A percentile compares a stretch with the other conserved stretches of the same genome.
phyloP scores from a whole-genome alignment of 805 yeast genomes.

The Candida manassasensis region DNA sequence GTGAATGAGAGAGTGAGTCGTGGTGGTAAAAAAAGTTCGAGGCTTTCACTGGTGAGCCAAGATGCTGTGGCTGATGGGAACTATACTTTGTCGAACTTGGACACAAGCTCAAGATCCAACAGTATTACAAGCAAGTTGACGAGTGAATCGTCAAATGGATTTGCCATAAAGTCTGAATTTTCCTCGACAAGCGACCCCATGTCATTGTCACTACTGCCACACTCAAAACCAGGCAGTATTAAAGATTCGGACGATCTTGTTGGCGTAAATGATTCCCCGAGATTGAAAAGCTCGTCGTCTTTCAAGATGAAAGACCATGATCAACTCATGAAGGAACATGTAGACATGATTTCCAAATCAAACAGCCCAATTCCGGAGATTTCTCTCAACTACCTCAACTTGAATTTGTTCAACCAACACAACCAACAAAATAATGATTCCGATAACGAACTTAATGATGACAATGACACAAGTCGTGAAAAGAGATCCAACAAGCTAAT shows the following conservation, averaged over 20 bases:
- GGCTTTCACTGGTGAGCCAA: slow-evolving; percentile 4
- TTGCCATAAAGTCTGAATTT: neutral
- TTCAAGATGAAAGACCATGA: neutral
- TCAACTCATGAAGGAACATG: neutral
- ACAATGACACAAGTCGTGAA: neutral
- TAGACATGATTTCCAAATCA: neutral
- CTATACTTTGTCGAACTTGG: neutral
- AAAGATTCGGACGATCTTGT: neutral
- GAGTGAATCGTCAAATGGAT: neutral
- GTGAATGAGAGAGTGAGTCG: slow-evolving; percentile 52
- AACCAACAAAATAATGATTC: neutral
- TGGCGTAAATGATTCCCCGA: neutral
- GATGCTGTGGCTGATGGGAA: neutral
- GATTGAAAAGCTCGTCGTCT: neutral
- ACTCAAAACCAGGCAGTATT: neutral
- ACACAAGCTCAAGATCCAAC: neutral
- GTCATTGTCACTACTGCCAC: neutral
- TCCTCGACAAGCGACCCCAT: neutral
- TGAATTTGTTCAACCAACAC: slow-evolving; percentile 7
- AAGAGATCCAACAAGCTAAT: neutral
- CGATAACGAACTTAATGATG: neutral
- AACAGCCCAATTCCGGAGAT: slow-evolving; percentile 9
- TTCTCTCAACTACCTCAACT: slow-evolving; percentile 10
- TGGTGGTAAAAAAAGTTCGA: slow-evolving; percentile 30
- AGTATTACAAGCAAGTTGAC: neutral